These are phyloP conservation scores for Hypsizygus marmoreus DNA, from an alignment of 768 basidiomycete genomes.

Conservation along the genomic window DNA sequence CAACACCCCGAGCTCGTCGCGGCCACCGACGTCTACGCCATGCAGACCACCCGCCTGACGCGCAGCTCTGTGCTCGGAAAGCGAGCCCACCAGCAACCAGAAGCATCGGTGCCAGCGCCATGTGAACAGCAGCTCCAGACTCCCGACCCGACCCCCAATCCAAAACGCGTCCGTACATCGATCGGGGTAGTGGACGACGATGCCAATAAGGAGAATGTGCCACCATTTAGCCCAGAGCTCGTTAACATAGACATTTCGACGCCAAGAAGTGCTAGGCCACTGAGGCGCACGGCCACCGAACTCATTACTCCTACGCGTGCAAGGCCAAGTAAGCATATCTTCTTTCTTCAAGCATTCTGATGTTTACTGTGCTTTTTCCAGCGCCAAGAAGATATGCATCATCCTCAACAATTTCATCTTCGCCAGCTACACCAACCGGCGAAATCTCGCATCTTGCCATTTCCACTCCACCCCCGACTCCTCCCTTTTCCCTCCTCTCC, in stretches of 20 bases:
- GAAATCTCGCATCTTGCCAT: conserved; percentile 45
- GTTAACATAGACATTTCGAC: conserved; percentile 37
- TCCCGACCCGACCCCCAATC: conserved; percentile 63
- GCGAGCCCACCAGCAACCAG: conserved; percentile 43
- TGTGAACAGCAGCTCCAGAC: conserved; percentile 51
- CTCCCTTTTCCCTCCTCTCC: conserved; percentile 50
- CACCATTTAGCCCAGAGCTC: conserved; percentile 51
- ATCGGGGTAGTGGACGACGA: conserved; percentile 49
- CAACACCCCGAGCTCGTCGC: conserved; percentile 18
- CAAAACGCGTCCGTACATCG: conserved; percentile 63
- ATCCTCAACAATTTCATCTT: conserved; percentile 36
- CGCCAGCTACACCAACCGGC: conserved; percentile 47
- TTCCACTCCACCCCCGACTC: conserved; percentile 64
- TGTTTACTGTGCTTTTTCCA: conserved; percentile 22
- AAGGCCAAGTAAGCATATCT: conserved; percentile 43
- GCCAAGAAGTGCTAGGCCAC: conserved; percentile 39
- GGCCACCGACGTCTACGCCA: conserved; percentile 20
- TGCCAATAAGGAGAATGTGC: conserved; percentile 77
- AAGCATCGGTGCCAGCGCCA: conserved; percentile 28
- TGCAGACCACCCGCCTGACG: conserved; percentile 43
- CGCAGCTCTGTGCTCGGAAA: conserved; percentile 57
- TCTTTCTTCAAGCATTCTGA: conserved; percentile 9
- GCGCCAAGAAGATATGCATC: conserved; percentile 52
- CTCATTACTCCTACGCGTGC: conserved; percentile 43
- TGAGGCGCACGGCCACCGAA: conserved; percentile 41